phyloP scores from a whole-genome alignment of 106 monocot species.

The Agapanthus africanus region DNA sequence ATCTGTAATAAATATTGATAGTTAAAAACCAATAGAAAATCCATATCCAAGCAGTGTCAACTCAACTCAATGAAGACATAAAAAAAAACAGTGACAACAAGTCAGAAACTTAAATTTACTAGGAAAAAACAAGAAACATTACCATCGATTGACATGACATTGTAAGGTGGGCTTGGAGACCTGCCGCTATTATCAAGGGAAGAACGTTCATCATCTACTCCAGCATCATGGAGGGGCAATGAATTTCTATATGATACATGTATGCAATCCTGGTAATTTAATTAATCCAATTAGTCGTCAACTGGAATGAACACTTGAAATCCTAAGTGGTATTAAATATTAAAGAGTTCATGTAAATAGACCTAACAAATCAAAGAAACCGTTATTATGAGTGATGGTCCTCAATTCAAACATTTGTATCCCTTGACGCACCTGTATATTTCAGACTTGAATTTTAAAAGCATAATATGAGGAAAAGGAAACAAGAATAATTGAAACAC shows the following conservation, averaged over 20 bases:
- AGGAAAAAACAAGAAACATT: slow-evolving; percentile 4
- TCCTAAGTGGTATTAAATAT: not conserved
- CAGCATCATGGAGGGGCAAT: slow-evolving; percentile 52
- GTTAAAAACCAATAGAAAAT: slow-evolving; percentile 2
- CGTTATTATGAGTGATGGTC: not conserved
- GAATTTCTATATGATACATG: slow-evolving; percentile 68
- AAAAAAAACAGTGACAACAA: not conserved
- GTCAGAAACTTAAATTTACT: not conserved
- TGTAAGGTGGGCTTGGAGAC: slow-evolving; percentile 44
- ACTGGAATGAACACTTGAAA: not conserved
- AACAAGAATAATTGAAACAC: not conserved
- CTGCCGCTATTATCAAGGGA: slow-evolving; percentile 48
- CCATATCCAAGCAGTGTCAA: not conserved
- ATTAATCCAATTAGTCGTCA: slow-evolving; percentile 3
- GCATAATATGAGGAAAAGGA: no score
- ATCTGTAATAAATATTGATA: slow-evolving; percentile 42
- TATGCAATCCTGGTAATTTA: slow-evolving; percentile 59
- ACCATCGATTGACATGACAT: slow-evolving; percentile 55
- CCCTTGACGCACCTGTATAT: no score
- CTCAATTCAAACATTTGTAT: not conserved
- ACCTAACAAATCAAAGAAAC: not conserved
- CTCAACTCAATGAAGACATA: not conserved
- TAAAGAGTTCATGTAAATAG: not conserved
- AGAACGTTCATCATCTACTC: slow-evolving; percentile 54
- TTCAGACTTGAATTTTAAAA: no score